A percentile compares a stretch with the other conserved stretches of the same genome.
Evolutionary conservation across 768 basidiomycete species (phyloP).

Genomic region (Lentinula detonsa): DNA sequence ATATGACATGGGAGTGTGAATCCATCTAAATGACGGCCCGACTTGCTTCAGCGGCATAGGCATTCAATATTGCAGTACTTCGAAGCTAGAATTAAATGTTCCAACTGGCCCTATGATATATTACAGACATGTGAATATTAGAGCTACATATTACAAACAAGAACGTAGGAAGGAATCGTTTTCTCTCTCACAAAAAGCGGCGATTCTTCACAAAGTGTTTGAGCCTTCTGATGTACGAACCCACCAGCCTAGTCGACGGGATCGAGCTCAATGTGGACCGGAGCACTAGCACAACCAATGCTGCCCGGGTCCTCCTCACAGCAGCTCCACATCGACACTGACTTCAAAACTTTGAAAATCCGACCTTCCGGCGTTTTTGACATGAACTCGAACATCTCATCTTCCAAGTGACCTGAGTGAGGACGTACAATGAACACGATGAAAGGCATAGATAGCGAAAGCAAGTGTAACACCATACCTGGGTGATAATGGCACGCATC

Average conservation of each 20-base stretch:
- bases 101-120: too few species aligned
- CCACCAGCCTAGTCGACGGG: background rate
- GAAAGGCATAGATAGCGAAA: background rate
- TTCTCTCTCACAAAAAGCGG: too few species aligned
- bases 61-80: too few species aligned
- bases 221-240: too few species aligned
- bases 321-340: conserved; percentile 41
- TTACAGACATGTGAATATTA: too few species aligned
- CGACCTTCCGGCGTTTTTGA: conserved; percentile 27
- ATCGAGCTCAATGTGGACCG: conserved; percentile 8
- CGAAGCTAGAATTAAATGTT: too few species aligned
- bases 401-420: conserved; percentile 27
- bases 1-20: background rate
- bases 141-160: too few species aligned
- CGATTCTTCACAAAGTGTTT: too few species aligned
- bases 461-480: conserved; percentile 18
- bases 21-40: too few species aligned
- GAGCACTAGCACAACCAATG: conserved; percentile 24
- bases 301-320: conserved; percentile 37
- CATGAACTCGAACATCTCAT: conserved; percentile 35
- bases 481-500: conserved; percentile 28
- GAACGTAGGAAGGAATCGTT: too few species aligned
- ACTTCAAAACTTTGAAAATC: conserved; percentile 23
- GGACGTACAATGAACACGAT: background rate
- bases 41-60: too few species aligned